Base-by-base conservation (phyloP, 192 early-diverging fungal species). In the Backusella circina region DNA sequence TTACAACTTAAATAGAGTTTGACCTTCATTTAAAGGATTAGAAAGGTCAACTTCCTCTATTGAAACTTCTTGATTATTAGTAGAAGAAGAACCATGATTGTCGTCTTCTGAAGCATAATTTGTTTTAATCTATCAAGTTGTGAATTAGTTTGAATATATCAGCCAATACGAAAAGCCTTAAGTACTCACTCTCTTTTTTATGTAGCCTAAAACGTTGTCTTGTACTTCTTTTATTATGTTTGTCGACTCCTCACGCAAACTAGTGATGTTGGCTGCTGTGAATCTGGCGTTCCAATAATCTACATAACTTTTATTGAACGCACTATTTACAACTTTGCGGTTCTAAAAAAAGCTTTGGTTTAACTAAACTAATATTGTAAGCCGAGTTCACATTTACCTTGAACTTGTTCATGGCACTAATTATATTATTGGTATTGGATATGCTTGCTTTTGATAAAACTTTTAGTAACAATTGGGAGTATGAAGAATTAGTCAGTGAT, bases 1-100 rank as follows among this genome's bases (percentile, higher is more conserved):
- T 65, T 65, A 65, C 61, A 65, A 65, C 61, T 65, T 65, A 65
- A 65, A 65, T 65, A 32, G 61, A 65, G 28, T 65, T 32, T 65
- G 31, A 28, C 30, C 61, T 65, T 65, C 61, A 31, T 65, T 65
- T 30, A 65, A 65, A 65, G 31, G 61, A 65, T 65, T 65, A 10
- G 61, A 28, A 31, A 65, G 5, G 12, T 65, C 30, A 65, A 65
- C 13, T 65, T 65, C 61, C 61, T 65, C 61, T 65, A 13, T 65
- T 32, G 61, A 65, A 5, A 13, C 32, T 32, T 31, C 32, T 65
- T 65, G 61, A 9, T 65, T 65, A 65, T 65, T 31, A 65, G 30
- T 65, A 65, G 61, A 65, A 65, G 61, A 65, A 65, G 30, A 65
- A 6, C 32, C 61, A 65, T 31, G 32, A 30, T 2, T 30, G 32